Base-by-base conservation (phyloP, 352 stramenopile genomes). In the Phytopythium montanum region DNA sequence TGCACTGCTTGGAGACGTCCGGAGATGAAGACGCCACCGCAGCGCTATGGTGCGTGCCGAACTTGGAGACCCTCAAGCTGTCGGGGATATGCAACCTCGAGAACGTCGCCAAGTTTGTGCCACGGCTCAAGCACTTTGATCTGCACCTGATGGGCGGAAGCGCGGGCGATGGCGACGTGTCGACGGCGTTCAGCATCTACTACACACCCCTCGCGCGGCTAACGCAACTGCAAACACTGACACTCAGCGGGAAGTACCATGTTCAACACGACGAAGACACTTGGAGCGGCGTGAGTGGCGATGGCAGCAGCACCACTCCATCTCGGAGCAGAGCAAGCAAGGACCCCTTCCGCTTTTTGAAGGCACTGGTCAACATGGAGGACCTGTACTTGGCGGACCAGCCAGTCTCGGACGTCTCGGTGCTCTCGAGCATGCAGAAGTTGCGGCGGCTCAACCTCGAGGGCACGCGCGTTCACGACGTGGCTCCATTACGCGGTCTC, bases 31-130 rank as follows among this genome's bases (percentile, higher is more conserved):
- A 54, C 26, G 48, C 26, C 5, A 54, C 48, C 5, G 48, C 48
- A n/a, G 48, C 48, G 26, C 28, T 54, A 4, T 34, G 48, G 29
- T 39, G 26, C 39, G 48, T 38, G 25, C 48, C 48, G 26, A 39
- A 39, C 18, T 13, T 54, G n/a, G 26, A 54, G 29, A 54, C 26
- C 13, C 29, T 54, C n/a, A 34, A 10, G 29, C 16, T 39, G 12
- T 34, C 26, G 26, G 48, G 48, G 25, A 2, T 23, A 14, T 54
- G 48, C 48, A 54, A 54, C 26, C 10, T 54, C 13, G 48, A 54
- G 25, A 54, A 54, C 18, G 48, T 54, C 26, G 48, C 48, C 48
- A 54, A 54, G 48, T 38, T 26, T 38, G 25, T 19, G 3, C 48
- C 48, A 1, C 48, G 18, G 12, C 29, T 54, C 8, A 34, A 21